These are phyloP conservation scores for Skeletonema menzelii DNA, from an alignment of 108 stramenopile species.

Conservation along the genomic window DNA sequence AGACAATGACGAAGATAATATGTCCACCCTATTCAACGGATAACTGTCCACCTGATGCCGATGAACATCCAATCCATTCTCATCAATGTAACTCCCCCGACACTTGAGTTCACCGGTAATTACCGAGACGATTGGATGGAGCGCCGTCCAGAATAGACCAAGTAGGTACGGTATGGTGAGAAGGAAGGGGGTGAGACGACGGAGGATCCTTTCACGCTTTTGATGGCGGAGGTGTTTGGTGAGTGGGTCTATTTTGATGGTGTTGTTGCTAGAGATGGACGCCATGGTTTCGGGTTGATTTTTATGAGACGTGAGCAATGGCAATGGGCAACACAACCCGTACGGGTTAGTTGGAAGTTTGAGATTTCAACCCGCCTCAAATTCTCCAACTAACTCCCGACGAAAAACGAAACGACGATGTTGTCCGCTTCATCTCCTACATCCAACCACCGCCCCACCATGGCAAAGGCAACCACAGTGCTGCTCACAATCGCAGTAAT, in stretches of 20 bases:
- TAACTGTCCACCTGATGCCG: slow-evolving; percentile 33
- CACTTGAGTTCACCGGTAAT: slow-evolving; percentile 81
- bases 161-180: slow-evolving; percentile 64
- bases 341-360: no score
- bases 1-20: no score
- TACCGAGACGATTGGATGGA: slow-evolving; percentile 72
- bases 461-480: background rate
- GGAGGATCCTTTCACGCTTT: background rate
- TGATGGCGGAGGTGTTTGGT: background rate
- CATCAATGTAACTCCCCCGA: slow-evolving; percentile 80
- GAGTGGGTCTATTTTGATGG: background rate
- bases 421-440: no score
- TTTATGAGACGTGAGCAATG: no score
- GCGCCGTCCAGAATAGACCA: slow-evolving; percentile 69
- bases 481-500: background rate
- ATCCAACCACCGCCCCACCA: background rate
- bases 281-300: background rate
- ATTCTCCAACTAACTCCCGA: no score
- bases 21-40: slow-evolving; percentile 22
- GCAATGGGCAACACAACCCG: no score
- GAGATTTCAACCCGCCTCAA: no score
- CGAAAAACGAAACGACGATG: no score
- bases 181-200: slow-evolving; percentile 4
- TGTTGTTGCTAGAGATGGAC: background rate
- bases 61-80: slow-evolving; percentile 73